These are phyloP conservation scores for Hippophae gyantsensis DNA, from an alignment of 306 rosid genomes.

Conservation along the genomic window DNA sequence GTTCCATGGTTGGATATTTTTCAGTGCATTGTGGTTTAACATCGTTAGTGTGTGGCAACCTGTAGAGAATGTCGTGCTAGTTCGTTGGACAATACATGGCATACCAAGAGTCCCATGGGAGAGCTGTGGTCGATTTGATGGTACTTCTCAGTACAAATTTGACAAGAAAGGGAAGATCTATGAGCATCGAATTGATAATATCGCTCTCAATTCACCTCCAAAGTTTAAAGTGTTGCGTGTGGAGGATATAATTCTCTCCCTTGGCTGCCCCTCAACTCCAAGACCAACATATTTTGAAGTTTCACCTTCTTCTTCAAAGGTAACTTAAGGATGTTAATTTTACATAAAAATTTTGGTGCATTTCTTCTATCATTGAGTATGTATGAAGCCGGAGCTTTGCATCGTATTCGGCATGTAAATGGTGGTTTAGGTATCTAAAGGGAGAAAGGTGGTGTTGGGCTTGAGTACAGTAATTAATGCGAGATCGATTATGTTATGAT, in stretches of 20 bases:
- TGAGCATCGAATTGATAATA: conserved; percentile 69
- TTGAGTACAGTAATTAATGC: conserved; percentile 13
- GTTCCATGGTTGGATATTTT: conserved; percentile 65
- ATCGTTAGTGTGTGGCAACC: conserved; percentile 74
- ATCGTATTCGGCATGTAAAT: conserved; percentile 5
- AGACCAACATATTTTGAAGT: conserved; percentile 69
- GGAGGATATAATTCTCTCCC: conserved; percentile 47
- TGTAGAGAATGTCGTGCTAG: conserved; percentile 56
- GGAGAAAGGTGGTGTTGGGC: conserved; percentile 13
- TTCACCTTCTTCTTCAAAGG: conserved; percentile 37
- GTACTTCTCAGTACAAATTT: conserved; percentile 75
- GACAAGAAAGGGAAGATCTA: conserved; percentile 82
- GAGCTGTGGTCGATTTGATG: conserved; percentile 77
- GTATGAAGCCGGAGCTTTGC: conserved; percentile 19
- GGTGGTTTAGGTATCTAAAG: background rate
- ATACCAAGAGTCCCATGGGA: conserved; percentile 88
- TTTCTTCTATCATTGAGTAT: conserved; percentile 18
- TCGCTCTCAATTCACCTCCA: conserved; percentile 52
- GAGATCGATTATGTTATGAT: background rate
- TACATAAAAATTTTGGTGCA: conserved; percentile 41
- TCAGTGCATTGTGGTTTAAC: conserved; percentile 76
- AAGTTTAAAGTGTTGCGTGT: conserved; percentile 52
- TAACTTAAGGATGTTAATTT: conserved; percentile 18
- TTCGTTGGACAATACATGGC: conserved; percentile 85
- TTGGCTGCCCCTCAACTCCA: conserved; percentile 74